Conservation (phyloP, 1,284 basidiomycete genomes). For the Malassezia obtusa region DNA sequence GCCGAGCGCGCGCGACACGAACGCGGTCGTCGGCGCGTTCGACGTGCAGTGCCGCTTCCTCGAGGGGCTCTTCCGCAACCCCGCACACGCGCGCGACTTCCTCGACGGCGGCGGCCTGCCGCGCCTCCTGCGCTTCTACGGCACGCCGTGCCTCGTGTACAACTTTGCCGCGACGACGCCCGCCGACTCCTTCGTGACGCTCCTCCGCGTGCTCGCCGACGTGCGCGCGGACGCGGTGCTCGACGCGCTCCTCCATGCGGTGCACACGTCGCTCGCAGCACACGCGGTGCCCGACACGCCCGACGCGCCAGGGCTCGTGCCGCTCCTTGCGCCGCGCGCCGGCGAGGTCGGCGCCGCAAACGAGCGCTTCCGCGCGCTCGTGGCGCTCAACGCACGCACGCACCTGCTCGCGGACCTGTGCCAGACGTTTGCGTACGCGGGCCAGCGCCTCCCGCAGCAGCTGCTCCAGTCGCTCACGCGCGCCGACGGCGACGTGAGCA, state of each 20-base stretch:
- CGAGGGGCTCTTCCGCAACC: conserved; percentile 83
- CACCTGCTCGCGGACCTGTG: conserved; percentile 81
- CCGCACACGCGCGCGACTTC: conserved; percentile 79
- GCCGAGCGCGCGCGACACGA: conserved; percentile 28
- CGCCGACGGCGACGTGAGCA: conserved; percentile 44
- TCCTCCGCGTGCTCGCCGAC: conserved; percentile 80
- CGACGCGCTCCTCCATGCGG: conserved; percentile 61
- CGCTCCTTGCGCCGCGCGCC: conserved; percentile 16
- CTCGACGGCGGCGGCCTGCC: conserved; percentile 68
- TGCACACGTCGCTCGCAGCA: conserved; percentile 55
- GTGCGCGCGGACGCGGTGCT: conserved; percentile 69
- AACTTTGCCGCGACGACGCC: conserved; percentile 74
- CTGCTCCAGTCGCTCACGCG: conserved; percentile 65
- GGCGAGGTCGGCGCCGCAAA: conserved; percentile 53
- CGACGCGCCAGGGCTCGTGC: neutral
- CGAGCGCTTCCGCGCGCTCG: conserved; percentile 62
- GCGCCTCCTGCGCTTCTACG: conserved; percentile 65
- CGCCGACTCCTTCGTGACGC: conserved; percentile 73
- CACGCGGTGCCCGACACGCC: neutral
- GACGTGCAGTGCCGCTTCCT: conserved; percentile 51
- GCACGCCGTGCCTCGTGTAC: conserved; percentile 76
- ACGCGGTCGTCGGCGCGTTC: conserved; percentile 33
- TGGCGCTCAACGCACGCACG: conserved; percentile 66
- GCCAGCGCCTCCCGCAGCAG: conserved; percentile 64
- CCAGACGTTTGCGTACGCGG: conserved; percentile 63